Evolutionary conservation across 345 rosid species (phyloP).

Genomic region (Hibiscus trionum): DNA sequence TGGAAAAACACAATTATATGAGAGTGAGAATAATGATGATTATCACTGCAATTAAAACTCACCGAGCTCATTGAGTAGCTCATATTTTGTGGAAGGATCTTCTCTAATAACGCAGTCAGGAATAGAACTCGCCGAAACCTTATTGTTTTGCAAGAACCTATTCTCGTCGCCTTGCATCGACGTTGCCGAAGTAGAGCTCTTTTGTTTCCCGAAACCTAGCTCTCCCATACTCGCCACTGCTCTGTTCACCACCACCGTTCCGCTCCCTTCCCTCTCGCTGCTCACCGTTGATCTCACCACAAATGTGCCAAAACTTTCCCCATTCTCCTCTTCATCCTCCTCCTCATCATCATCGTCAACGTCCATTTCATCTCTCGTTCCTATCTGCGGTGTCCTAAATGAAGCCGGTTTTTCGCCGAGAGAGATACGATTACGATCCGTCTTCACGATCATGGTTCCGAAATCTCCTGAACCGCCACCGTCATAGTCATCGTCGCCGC

Average conservation of each 20-base stretch:
- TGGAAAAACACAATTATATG: not conserved
- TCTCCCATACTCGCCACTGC: conserved; percentile 51
- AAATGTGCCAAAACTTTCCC: conserved; percentile 67
- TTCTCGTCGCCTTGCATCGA: conserved; percentile 40
- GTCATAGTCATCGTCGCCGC: conserved; percentile 54
- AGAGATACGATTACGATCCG: conserved; percentile 25
- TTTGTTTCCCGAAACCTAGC: conserved; percentile 49
- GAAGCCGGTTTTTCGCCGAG: conserved; percentile 22
- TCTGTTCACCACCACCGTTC: conserved; percentile 53
- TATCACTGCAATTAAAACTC: conserved; percentile 3
- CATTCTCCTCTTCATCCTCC: conserved; percentile 25
- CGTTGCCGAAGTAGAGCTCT: conserved; percentile 32
- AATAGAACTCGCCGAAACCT: conserved; percentile 73
- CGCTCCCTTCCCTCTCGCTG: conserved; percentile 18
- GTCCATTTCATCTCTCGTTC: conserved; percentile 19
- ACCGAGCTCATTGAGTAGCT: conserved; percentile 93
- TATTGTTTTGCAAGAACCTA: conserved; percentile 40
- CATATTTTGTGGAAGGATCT: conserved; percentile 93
- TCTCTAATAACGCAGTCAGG: conserved; percentile 79
- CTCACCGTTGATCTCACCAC: conserved; percentile 52
- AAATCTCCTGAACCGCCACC: conserved; percentile 37
- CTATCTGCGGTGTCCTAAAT: conserved; percentile 18
- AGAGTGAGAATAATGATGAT: not conserved
- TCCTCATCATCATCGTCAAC: not conserved
- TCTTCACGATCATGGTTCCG: conserved; percentile 79